phyloP scores from a whole-genome alignment of 1,139 yeast species.

The Blastobotrys elegans region DNA sequence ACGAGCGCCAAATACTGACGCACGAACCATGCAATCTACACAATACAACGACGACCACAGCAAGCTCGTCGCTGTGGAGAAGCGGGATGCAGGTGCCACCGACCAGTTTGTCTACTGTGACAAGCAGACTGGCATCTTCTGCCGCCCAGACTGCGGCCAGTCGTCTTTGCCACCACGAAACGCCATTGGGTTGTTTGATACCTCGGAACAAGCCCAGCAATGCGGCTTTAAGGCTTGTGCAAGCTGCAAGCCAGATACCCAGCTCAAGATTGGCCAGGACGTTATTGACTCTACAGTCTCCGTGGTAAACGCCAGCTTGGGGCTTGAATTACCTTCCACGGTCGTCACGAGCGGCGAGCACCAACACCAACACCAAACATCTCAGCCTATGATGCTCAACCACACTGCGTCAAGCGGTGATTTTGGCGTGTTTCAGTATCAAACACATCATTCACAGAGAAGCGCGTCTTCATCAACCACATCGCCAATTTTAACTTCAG shows the following conservation, averaged over 20 bases:
- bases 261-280: conserved; percentile 42
- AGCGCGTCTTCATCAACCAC: conserved; percentile 21
- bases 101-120: conserved; percentile 10
- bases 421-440: neutral
- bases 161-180: conserved; percentile 2
- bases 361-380: neutral
- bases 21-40: no score
- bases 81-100: conserved; percentile 6
- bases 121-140: conserved; percentile 33
- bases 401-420: conserved; percentile 16
- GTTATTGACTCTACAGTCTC: conserved; percentile 55
- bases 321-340: conserved; percentile 43
- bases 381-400: neutral
- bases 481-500: conserved; percentile 15
- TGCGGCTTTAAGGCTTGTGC: conserved; percentile 50
- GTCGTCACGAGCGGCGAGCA: neutral
- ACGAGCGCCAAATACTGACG: no score
- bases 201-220: conserved; percentile 41
- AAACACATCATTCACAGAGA: conserved; percentile 13
- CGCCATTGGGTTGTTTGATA: conserved; percentile 33
- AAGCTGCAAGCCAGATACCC: conserved; percentile 43
- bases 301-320: conserved; percentile 52
- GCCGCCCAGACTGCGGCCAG: conserved; percentile 58
- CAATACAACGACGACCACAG: conserved; percentile 6
- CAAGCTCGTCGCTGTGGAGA: conserved; percentile 6